Percentiles rank a stretch among this genome's conserved stretches.
These are phyloP conservation scores for Chloris gayana DNA, from an alignment of 176 grass and related monocot genomes.

Conservation along the genomic window DNA sequence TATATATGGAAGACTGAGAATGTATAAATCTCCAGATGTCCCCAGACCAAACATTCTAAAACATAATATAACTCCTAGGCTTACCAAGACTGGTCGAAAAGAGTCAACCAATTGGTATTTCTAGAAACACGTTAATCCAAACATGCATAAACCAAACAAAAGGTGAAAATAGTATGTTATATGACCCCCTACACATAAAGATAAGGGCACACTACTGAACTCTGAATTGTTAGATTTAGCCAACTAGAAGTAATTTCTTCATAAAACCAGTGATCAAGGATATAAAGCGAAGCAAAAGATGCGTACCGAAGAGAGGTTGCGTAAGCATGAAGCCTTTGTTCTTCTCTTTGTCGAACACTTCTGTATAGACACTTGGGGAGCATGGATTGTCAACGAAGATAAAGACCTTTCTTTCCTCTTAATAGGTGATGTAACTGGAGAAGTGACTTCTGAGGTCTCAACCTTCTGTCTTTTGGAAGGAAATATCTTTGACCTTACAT, in stretches of 20 bases:
- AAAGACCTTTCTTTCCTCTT: conserved; percentile 81
- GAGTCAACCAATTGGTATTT: background rate
- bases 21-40: too few species aligned
- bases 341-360: conserved; percentile 63
- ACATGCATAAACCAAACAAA: background rate
- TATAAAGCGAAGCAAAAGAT: conserved; percentile 33
- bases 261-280: background rate
- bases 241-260: background rate
- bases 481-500: conserved; percentile 75
- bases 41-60: background rate
- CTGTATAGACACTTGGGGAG: conserved; percentile 63
- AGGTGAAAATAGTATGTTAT: background rate
- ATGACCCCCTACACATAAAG: background rate
- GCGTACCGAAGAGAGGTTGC: conserved; percentile 50
- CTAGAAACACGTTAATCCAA: background rate
- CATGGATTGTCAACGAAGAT: conserved; percentile 60
- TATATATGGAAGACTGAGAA: conserved; percentile 2
- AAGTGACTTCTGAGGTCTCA: conserved; percentile 49
- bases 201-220: background rate
- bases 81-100: conserved; percentile 11
- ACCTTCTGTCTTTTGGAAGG: conserved; percentile 63
- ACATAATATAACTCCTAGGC: background rate
- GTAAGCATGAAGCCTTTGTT: conserved; percentile 63
- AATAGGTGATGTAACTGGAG: conserved; percentile 39
- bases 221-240: background rate